phyloP scores from a whole-genome alignment of 257 asterid species.

The Solanum appendiculatum region DNA sequence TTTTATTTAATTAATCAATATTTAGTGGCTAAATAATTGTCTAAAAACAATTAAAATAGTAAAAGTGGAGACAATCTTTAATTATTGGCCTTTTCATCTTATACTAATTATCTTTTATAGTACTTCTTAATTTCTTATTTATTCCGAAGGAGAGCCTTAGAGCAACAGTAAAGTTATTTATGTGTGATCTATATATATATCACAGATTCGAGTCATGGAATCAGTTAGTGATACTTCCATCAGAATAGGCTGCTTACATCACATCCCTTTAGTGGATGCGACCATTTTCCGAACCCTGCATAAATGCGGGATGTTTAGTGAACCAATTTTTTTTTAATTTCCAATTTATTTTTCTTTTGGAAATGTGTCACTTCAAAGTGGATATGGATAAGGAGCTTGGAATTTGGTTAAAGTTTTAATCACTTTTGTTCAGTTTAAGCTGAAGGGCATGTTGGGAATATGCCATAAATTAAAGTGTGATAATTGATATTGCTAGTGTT shows the following conservation, averaged over 20 bases:
- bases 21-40: constrained; percentile 16
- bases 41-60: not conserved
- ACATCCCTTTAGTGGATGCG: not conserved
- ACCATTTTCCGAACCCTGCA: not conserved
- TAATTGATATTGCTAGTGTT: no score
- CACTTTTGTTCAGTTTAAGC: constrained; percentile 23
- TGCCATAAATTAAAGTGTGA: not conserved
- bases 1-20: not conserved
- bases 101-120: not conserved
- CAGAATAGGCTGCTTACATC: not conserved
- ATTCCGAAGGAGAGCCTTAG: not conserved
- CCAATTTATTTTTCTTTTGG: not conserved
- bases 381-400: constrained; percentile 38
- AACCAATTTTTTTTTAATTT: not conserved
- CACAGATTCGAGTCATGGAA: not conserved
- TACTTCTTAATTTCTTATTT: not conserved
- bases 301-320: not conserved
- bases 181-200: not conserved
- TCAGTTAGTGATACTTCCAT: not conserved
- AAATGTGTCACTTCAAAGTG: not conserved
- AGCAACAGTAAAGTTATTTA: not conserved
- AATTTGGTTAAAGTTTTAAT: constrained; percentile 7
- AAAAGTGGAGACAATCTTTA: constrained; percentile 1
- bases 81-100: not conserved
- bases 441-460: constrained; percentile 20